phyloP scores from a whole-genome alignment of 805 yeast species.

The Kazachstania taianensis region DNA sequence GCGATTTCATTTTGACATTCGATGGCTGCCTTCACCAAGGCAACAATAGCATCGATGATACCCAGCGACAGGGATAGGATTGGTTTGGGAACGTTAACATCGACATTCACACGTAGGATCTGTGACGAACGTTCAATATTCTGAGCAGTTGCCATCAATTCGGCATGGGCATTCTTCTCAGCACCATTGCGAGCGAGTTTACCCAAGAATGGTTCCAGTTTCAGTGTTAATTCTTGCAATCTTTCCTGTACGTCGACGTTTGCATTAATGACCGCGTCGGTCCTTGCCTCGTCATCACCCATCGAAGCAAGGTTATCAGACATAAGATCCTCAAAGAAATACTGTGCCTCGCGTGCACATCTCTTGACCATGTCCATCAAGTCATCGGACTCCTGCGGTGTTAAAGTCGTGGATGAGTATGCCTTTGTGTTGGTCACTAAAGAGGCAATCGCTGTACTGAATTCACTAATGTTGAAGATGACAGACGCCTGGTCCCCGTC shows the following conservation, averaged over 20 bases:
- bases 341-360: conserved; percentile 50
- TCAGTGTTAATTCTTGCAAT: conserved; percentile 54
- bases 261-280: conserved; percentile 67
- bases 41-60: conserved; percentile 66
- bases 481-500: conserved; percentile 45
- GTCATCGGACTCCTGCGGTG: conserved; percentile 4
- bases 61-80: conserved; percentile 70
- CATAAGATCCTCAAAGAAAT: conserved; percentile 49
- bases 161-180: conserved; percentile 54
- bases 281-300: conserved; percentile 53
- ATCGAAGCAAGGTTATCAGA: conserved; percentile 41
- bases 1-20: conserved; percentile 74
- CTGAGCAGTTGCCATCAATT: conserved; percentile 62
- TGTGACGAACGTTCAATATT: conserved; percentile 58
- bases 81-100: conserved; percentile 50
- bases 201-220: conserved; percentile 35
- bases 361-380: conserved; percentile 28
- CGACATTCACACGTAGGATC: conserved; percentile 45
- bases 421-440: conserved; percentile 32
- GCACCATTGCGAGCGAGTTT: conserved; percentile 12
- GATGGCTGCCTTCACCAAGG: conserved; percentile 63
- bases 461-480: conserved; percentile 31
- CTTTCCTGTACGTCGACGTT: conserved; percentile 65
- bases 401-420: conserved; percentile 6
- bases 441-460: conserved; percentile 32